Conservation (phyloP, 2,329 filamentous ascomycete species). For the Cordyceps tenuipes region DNA sequence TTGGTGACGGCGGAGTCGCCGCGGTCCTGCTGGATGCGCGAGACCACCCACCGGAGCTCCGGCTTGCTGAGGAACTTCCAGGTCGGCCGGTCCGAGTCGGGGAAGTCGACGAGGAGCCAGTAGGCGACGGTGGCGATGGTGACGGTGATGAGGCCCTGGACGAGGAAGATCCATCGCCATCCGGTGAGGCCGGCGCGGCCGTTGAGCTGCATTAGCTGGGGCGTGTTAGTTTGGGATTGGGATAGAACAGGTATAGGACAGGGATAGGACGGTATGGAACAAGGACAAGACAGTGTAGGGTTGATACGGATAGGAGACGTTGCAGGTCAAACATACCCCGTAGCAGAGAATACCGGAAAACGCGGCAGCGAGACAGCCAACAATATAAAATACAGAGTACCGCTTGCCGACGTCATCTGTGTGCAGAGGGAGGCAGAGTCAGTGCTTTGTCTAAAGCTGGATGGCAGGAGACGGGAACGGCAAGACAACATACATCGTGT, state of each 20-base stretch:
- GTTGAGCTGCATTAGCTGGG: slow-evolving; percentile 51
- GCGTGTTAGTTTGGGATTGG: no score
- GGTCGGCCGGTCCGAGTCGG: slow-evolving; percentile 43
- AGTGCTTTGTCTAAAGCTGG: not conserved
- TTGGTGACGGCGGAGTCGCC: slow-evolving; percentile 46
- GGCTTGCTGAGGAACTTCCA: slow-evolving; percentile 44
- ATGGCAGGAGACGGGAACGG: not conserved
- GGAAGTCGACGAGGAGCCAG: slow-evolving; percentile 56
- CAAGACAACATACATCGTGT: slow-evolving; percentile 45
- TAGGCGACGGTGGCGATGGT: slow-evolving; percentile 41
- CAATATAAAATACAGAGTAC: slow-evolving; percentile 60
- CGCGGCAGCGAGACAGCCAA: slow-evolving; percentile 57
- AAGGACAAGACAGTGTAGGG: no score
- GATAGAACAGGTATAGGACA: no score
- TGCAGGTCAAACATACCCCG: slow-evolving; percentile 38
- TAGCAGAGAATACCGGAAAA: slow-evolving; percentile 63
- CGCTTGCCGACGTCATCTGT: slow-evolving; percentile 60
- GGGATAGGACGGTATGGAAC: no score
- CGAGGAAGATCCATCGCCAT: slow-evolving; percentile 62
- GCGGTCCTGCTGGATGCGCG: slow-evolving; percentile 48
- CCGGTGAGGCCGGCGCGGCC: slow-evolving; percentile 46
- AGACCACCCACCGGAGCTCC: slow-evolving; percentile 46
- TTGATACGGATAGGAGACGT: no score
- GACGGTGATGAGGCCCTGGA: slow-evolving; percentile 46
- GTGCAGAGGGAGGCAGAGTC: not conserved